These are phyloP conservation scores for Onygena corvina DNA, from an alignment of 2,329 filamentous ascomycete species.

Conservation along the genomic window DNA sequence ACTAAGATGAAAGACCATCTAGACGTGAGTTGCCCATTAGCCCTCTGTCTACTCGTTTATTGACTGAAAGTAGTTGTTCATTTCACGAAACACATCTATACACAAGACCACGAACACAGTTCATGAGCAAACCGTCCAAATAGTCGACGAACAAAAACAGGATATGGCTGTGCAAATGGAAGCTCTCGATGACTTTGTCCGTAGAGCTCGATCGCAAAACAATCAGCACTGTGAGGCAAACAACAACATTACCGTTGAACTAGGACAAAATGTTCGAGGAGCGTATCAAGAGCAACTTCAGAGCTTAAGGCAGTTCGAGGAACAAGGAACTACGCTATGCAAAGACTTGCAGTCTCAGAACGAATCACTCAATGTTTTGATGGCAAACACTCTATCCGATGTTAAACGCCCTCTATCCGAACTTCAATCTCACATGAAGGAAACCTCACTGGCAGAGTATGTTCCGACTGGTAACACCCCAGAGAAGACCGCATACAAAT, in stretches of 20 bases:
- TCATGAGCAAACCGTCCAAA: constrained; percentile 77
- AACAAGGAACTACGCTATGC: constrained; percentile 56
- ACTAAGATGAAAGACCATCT: constrained; percentile 76
- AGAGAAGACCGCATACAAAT: constrained; percentile 67
- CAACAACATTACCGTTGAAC: constrained; percentile 48
- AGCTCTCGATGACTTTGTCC: constrained; percentile 80
- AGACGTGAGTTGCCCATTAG: constrained; percentile 44
- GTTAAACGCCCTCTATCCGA: constrained; percentile 58
- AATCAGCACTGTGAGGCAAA: constrained; percentile 62
- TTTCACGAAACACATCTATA: constrained; percentile 55
- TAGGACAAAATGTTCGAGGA: constrained; percentile 57
- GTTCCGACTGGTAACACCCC: constrained; percentile 76
- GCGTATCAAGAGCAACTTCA: constrained; percentile 60
- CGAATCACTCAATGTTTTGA: constrained; percentile 44
- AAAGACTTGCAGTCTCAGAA: constrained; percentile 54
- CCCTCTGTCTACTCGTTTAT: not conserved
- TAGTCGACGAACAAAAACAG: constrained; percentile 77
- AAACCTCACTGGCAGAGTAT: constrained; percentile 63
- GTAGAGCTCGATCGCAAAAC: constrained; percentile 69
- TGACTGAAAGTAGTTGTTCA: constrained; percentile 11
- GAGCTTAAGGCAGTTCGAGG: constrained; percentile 57
- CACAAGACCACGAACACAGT: constrained; percentile 74
- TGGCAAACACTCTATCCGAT: constrained; percentile 47
- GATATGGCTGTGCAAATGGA: constrained; percentile 83
- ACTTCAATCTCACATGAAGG: constrained; percentile 57